Evolutionary conservation across 2,329 filamentous ascomycete genomes (phyloP).

Genomic region (Aspergillus sclerotialis): DNA sequence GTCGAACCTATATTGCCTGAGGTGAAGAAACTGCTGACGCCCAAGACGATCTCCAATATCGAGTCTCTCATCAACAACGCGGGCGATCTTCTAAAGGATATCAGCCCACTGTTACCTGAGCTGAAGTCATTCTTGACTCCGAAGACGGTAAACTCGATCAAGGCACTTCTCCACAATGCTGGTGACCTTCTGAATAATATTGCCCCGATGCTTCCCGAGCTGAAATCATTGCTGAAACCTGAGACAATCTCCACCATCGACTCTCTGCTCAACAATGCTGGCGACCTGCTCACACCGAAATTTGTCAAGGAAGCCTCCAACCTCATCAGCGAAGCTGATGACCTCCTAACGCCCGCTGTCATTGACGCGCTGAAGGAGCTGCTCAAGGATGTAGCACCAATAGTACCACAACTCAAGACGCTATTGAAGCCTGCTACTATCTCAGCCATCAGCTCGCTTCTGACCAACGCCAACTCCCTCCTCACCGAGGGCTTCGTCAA

Average conservation of each 20-base stretch:
- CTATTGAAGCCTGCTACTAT: constrained; percentile 5
- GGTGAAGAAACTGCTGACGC: constrained; percentile 8
- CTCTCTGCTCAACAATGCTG: constrained; percentile 18
- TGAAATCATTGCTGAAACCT: constrained; percentile 18
- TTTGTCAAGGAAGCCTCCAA: constrained; percentile 13
- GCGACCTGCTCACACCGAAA: constrained; percentile 18
- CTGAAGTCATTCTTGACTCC: neutral
- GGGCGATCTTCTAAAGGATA: constrained; percentile 13
- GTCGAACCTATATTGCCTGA: constrained; percentile 11
- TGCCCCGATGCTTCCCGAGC: constrained; percentile 1
- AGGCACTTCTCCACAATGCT: constrained; percentile 9
- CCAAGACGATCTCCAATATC: too few relatives aligned
- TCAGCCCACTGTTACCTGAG: constrained; percentile 7
- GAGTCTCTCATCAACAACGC: constrained; percentile 9
- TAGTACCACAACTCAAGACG: constrained; percentile 11
- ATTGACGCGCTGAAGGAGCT: constrained; percentile 11
- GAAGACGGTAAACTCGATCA: neutral
- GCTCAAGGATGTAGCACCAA: constrained; percentile 8
- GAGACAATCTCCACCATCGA: constrained; percentile 20
- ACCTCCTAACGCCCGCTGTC: constrained; percentile 14
- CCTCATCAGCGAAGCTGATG: constrained; percentile 18
- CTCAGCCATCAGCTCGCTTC: constrained; percentile 5
- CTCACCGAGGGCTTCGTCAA: constrained; percentile 11
- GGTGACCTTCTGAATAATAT: constrained; percentile 16
- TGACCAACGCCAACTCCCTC: constrained; percentile 15